Conservation (phyloP, 73 alveolate genomes). For the Paramecium sexaurelia region DNA sequence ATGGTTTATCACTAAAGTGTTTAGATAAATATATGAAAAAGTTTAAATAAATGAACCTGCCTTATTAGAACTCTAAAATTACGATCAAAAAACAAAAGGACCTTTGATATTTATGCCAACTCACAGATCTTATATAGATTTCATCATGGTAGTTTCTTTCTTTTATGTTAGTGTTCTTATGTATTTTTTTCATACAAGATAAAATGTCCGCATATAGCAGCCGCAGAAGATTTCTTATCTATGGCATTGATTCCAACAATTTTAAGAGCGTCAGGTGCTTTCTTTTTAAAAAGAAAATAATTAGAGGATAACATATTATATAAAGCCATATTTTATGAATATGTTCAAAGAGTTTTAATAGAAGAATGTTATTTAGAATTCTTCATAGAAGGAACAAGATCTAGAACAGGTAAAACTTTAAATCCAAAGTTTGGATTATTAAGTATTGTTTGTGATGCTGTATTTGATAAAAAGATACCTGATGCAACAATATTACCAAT, state of each 20-base stretch:
- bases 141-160: constrained; percentile 69
- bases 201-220: constrained; percentile 90
- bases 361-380: constrained; percentile 80
- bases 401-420: constrained; percentile 85
- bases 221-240: constrained; percentile 90
- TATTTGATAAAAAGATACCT: constrained; percentile 72
- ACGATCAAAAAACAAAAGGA: constrained; percentile 70
- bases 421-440: constrained; percentile 84
- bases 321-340: constrained; percentile 85
- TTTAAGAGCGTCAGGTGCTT: constrained; percentile 90
- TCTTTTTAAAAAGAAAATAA: constrained; percentile 84
- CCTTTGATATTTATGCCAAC: constrained; percentile 89
- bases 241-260: constrained; percentile 78
- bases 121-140: constrained; percentile 91
- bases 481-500: constrained; percentile 88
- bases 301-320: constrained; percentile 82
- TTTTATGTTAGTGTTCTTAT: constrained; percentile 63
- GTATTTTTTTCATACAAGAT: constrained; percentile 82
- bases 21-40: constrained; percentile 82
- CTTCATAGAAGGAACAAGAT: constrained; percentile 90
- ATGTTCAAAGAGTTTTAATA: constrained; percentile 73
- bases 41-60: constrained; percentile 76
- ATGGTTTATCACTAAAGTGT: constrained; percentile 77
- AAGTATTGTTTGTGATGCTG: constrained; percentile 75
- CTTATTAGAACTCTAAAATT: constrained; percentile 63